These are phyloP conservation scores for Bidens hawaiensis DNA, from an alignment of 140 eudicot genomes.

Conservation along the genomic window DNA sequence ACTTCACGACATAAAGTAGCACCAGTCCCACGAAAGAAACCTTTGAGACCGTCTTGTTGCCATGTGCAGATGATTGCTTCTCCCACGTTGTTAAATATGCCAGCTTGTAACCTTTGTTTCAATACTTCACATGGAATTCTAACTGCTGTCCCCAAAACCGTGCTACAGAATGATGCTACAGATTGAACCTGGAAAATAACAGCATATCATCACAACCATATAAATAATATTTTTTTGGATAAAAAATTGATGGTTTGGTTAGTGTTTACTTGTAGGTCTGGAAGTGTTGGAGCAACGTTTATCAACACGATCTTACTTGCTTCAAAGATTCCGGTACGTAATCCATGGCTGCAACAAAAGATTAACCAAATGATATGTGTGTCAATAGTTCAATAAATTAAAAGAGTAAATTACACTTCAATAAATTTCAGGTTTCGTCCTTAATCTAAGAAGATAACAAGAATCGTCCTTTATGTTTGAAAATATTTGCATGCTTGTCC, in stretches of 20 bases:
- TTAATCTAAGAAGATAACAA: too few relatives aligned
- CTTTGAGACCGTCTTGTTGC: conserved; percentile 91
- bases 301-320: conserved; percentile 74
- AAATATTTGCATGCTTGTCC: too few relatives aligned
- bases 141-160: conserved; percentile 80
- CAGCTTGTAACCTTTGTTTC: conserved; percentile 94
- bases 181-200: conserved; percentile 60
- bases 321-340: conserved; percentile 95
- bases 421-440: too few relatives aligned
- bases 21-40: conserved; percentile 92
- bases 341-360: conserved; percentile 69
- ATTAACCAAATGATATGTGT: neutral
- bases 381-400: neutral
- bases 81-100: conserved; percentile 70
- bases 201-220: neutral
- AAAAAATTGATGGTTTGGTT: neutral
- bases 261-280: conserved; percentile 67
- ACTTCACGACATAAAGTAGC: conserved; percentile 90
- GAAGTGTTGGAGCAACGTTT: conserved; percentile 79
- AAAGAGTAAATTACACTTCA: neutral
- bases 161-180: conserved; percentile 78
- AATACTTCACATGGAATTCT: conserved; percentile 88
- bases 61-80: conserved; percentile 84
- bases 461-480: too few relatives aligned
- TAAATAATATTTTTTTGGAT: too few relatives aligned